phyloP scores from a whole-genome alignment of 1,139 yeast genomes.

The Suhomyces wounanorum region DNA sequence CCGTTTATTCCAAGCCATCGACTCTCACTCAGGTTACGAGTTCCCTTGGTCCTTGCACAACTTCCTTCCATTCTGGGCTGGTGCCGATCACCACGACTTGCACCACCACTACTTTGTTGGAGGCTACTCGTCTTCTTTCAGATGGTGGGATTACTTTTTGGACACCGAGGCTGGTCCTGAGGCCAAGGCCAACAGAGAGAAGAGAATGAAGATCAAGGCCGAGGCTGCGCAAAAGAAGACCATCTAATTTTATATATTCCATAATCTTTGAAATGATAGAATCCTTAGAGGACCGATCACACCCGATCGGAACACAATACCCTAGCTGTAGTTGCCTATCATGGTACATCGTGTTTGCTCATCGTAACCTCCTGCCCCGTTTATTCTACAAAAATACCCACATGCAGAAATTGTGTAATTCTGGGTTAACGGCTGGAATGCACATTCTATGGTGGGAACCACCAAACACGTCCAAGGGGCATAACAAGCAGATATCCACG shows the following conservation, averaged over 20 bases:
- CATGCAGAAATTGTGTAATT: background rate
- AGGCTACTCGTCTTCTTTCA: slow-evolving; percentile 46
- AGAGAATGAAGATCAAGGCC: slow-evolving; percentile 34
- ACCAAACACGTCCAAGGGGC: no score
- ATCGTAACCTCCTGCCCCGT: background rate
- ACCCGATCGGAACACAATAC: background rate
- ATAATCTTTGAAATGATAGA: slow-evolving; percentile 1
- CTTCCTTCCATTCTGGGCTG: slow-evolving; percentile 52
- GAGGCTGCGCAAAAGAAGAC: slow-evolving; percentile 26
- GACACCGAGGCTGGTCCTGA: slow-evolving; percentile 49
- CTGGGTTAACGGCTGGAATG: background rate
- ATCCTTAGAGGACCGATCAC: slow-evolving; percentile 1
- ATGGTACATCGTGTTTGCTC: no score
- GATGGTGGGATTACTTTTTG: slow-evolving; percentile 50
- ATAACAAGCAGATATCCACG: no score
- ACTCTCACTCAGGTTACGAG: slow-evolving; percentile 51
- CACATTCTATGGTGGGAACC: background rate
- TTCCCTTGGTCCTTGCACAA: slow-evolving; percentile 52
- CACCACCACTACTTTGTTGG: slow-evolving; percentile 52
- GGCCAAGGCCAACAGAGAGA: slow-evolving; percentile 43
- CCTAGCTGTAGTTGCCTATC: background rate
- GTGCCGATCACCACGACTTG: slow-evolving; percentile 53
- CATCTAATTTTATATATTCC: slow-evolving; percentile 10
- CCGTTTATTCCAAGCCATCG: slow-evolving; percentile 51
- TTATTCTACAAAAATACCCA: background rate